Base-by-base conservation (phyloP, 2,329 filamentous ascomycete genomes). In the Calonectria pseudoturangicola region DNA sequence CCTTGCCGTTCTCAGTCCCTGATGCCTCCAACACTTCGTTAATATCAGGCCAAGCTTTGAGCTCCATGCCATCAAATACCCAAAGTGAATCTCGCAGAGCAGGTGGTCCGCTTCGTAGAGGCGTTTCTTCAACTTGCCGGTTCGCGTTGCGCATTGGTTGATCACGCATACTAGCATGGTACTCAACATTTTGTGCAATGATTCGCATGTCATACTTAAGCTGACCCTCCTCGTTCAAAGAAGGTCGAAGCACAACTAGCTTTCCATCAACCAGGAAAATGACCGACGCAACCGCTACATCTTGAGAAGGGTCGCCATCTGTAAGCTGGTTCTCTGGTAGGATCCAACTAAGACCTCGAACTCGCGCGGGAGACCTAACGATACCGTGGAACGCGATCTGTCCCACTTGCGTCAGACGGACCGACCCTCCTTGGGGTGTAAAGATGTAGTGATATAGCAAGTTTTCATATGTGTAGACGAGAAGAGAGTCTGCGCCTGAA, bases 201-300 rank as follows among this genome's bases (percentile, higher is more conserved):
- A 98, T 93, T 12, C 96, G 93, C 97, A 99, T 99, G 81, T 98
- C 96, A 81, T 99, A 99, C 86, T 98, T 98, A 65, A 98, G 88
- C 77, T 95, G 93, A 6, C 94, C 94, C 51, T 93, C 91, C 62
- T 94, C 94, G 65, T 94, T 96, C 6, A 95, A 88, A 0, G 95
- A 96, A 1, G 97, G 96, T 76, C 97, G 95, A 62, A 99, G 89
- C 45, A 98, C 87, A 13, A 98, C 97, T 25, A 99, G 90, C 83
- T 99, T 99, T 36, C 96, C 97, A 81, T 99, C 97, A 2, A 99
- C 96, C n/a, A 99, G 88, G 80, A 99, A 98, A 16, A 99, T 86
- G 15, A 99, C 96, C 0, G 95, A 98, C 9, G 97, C 97, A 68
- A 96, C 93, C 15, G 95, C 93, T 10, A 99, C 97, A 82, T 99